A percentile compares a stretch with the other conserved stretches of the same genome.
phyloP scores from a whole-genome alignment of 495 filamentous ascomycete genomes.

The Parathielavia hyrcaniae region DNA sequence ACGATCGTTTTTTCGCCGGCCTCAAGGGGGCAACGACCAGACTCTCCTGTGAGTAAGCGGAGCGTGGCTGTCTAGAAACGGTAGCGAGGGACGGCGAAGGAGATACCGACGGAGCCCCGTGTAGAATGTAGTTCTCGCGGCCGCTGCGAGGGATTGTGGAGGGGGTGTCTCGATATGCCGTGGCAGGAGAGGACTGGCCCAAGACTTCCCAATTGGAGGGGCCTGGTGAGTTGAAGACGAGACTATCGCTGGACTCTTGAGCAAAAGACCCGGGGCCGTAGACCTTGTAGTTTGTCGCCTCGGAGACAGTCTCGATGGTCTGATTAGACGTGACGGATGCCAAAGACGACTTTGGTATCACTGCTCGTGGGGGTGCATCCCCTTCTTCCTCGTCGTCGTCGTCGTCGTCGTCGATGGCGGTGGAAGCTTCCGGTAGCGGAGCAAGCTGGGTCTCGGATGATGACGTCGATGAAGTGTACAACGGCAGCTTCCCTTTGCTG shows the following conservation, averaged over 20 bases:
- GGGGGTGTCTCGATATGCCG: slow-evolving; percentile 23
- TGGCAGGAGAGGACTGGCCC: slow-evolving; percentile 36
- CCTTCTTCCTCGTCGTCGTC: slow-evolving; percentile 25
- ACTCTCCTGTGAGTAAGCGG: slow-evolving; percentile 51
- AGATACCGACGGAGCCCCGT: slow-evolving; percentile 39
- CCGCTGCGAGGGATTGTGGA: slow-evolving; percentile 24
- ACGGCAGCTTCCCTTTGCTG: slow-evolving; percentile 38
- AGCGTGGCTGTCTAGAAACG: slow-evolving; percentile 27
- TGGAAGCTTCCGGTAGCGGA: slow-evolving; percentile 36
- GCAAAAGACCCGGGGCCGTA: slow-evolving; percentile 35
- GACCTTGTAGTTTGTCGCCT: slow-evolving; percentile 50
- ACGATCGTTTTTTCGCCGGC: slow-evolving; percentile 39
- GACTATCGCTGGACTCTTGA: slow-evolving; percentile 35
- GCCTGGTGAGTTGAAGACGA: slow-evolving; percentile 33
- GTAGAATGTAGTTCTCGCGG: slow-evolving; percentile 43
- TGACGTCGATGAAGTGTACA: slow-evolving; percentile 23
- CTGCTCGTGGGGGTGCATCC: slow-evolving; percentile 22
- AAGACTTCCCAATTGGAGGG: slow-evolving; percentile 39
- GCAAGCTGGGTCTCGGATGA: slow-evolving; percentile 34
- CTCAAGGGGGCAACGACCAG: slow-evolving; percentile 47
- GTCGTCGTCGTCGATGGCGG: slow-evolving; percentile 15
- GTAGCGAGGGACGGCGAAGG: slow-evolving; percentile 32
- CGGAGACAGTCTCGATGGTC: slow-evolving; percentile 43
- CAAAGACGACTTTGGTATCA: slow-evolving; percentile 43
- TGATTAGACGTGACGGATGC: slow-evolving; percentile 32